Evolutionary conservation across 805 yeast genomes (phyloP), one percentile per base, ranked within the genome.

Genomic region (Scheffersomyces spartinae): DNA sequence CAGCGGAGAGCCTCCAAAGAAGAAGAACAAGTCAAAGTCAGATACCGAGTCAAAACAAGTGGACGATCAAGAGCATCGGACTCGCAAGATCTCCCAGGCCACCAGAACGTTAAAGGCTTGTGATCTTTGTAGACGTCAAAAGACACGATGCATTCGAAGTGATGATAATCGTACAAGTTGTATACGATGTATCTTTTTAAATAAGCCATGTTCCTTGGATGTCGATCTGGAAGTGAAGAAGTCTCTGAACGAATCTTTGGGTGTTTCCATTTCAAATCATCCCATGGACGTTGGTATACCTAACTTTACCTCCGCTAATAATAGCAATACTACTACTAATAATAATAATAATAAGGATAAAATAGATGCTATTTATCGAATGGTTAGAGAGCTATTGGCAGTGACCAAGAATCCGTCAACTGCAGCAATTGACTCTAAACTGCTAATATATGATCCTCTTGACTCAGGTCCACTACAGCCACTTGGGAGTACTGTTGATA

Each of bases 131-230:
- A 55, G 78, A 22, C 60, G 55, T 25, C 71, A 66, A 32, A 72
- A 72, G 50, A 67, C 83, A 1, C 49, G 79, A 30, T 77, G 85
- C 36, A 65, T 74, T 40, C 65, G 74, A 26, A 59, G 71, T 8
- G 56, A 67, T 1, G 58, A 50, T 14, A 54, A 61, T 10, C 37
- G 50, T 5, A 45, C 52, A 6, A 55, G 70, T 3, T 76, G 85
- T 49, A 47, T 74, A 12, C 49, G 83, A 13, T 77, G 85, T 40
- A 48, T 57, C 1, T 69, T 74, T 4, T 47, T 74, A 19, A 65
- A 61, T 5, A 48, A 58, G 16, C 49, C 43, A 13, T 77, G 85
- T 38, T 68, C 75, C 6, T 67, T 74, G 36, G 66, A 54, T 23
- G 9, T 5, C 9, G 25, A 9, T 13, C 11, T 20, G 13, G 10